These are phyloP conservation scores for Corymbia citriodora DNA, from an alignment of 441 rosid species.

Conservation along the genomic window DNA sequence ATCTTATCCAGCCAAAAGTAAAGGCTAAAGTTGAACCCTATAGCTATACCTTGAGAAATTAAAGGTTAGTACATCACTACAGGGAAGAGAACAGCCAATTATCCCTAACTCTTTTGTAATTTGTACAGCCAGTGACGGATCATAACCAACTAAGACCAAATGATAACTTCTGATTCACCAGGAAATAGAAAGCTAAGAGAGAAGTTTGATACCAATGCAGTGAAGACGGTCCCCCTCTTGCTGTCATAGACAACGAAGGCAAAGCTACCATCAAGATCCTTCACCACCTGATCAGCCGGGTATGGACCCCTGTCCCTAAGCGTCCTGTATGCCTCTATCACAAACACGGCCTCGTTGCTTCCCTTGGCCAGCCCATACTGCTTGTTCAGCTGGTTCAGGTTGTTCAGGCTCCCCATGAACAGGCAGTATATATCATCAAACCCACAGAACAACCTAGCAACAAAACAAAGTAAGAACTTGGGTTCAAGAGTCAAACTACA, in stretches of 20 bases:
- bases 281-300: slow-evolving; percentile 87
- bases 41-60: neutral
- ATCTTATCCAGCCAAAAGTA: neutral
- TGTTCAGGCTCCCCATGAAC: slow-evolving; percentile 76
- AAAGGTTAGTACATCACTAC: neutral
- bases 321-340: slow-evolving; percentile 76
- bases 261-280: slow-evolving; percentile 79
- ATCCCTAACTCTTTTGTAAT: neutral
- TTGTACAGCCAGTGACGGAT: neutral
- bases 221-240: slow-evolving; percentile 59
- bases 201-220: slow-evolving; percentile 47
- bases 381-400: slow-evolving; percentile 51
- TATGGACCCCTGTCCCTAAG: slow-evolving; percentile 94
- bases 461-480: neutral
- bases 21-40: neutral
- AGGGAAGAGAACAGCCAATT: neutral
- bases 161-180: neutral
- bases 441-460: slow-evolving; percentile 76
- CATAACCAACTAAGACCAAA: neutral
- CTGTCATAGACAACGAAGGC: slow-evolving; percentile 79
- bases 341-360: slow-evolving; percentile 68
- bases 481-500: neutral
- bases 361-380: slow-evolving; percentile 82
- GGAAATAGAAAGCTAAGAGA: neutral
- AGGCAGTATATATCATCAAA: slow-evolving; percentile 68